Evolutionary conservation across 306 rosid genomes (phyloP), one percentile per base, ranked within the genome.

Genomic region (Prunus mume): DNA sequence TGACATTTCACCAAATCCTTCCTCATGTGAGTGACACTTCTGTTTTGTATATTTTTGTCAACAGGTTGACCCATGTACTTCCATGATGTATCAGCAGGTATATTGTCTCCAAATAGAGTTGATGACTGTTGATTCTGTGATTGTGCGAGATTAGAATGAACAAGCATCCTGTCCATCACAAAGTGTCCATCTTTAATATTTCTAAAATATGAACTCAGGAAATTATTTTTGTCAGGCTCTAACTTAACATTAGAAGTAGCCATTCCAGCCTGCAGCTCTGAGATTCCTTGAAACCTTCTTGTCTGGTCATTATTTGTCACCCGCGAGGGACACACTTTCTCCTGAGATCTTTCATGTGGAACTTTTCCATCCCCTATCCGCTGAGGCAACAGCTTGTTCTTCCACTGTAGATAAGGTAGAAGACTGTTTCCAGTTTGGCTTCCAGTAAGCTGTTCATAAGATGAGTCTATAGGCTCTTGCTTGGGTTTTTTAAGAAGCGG

Each of bases 401-500:
- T 32, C 79, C 79, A 0, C 56, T 12, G 79, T 60, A 51, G 74
- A 55, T 83, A 78, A 61, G 69, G 76, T 72, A 72, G 19, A 54
- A 56, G 43, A 62, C 38, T 46, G 74, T 27, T 27, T 72, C 56
- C 73, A 66, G 49, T 41, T 76, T 64, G 69, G 41, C 79, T 69
- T 63, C 58, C 83, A 28, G 62, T 65, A 63, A 69, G 78, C 62
- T 63, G 80, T 50, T 34, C 55, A 68, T 62, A 69, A 51, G 78
- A 75, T 12, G 43, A 75, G 56, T 80, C 73, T 12, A 76, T 52
- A 8, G 76, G 80, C 80, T 80, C 80, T 54, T 18, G 50, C 76
- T 80, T 84, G 28, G 65, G 83, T 74, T 77, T 80, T 74, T 77
- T 80, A 9, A 34, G 55, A 49, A 64, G 50, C 38, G 69, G 71